Base-by-base conservation (phyloP, 2,329 filamentous ascomycete species). In the Tolypocladium endophyticum region DNA sequence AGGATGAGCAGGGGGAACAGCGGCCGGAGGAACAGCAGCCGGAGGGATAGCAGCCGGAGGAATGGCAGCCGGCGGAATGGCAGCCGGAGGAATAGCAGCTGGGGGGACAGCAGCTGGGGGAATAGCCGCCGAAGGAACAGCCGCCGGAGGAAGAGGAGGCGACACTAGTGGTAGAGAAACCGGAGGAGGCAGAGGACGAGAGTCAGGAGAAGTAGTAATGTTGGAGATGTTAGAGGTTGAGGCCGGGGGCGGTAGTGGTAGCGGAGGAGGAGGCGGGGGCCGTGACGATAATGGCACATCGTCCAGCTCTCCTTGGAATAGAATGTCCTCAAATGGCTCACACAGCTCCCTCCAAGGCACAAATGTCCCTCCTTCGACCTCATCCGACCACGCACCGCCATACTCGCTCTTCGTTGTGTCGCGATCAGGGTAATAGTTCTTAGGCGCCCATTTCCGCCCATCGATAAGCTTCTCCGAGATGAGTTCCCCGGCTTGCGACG, bases 381-480 rank as follows among this genome's bases (percentile, higher is more conserved):
- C 60, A 12, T 67, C 63, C 1, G 67, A 64, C 66, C 66, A 69
- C 0, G 61, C 64, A 3, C 68, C 70, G 6, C 67, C 71, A 14
- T 66, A 60, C 25, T 64, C 62, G 30, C 64, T 62, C 2, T 59
- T 45, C 0, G 62, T 36, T 5, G 50, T 45, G 3, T 61, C n/a
- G 8, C 7, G 38, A 5, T 47, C 53, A 1, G 67, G 65, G 36
- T 65, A 67, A 6, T 20, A 35, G 9, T 30, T 57, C 45, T 64
- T 65, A 14, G 66, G 57, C 28, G 63, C 58, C 72, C 72, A 74
- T 41, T 54, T 65, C 23, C 72, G 67, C 12, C 67, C 69, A 35
- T 74, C 68, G 18, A 74, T 70, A 57, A 66, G 64, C 28, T 64
- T 62, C 14, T 66, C 52, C 1, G 68, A 63, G 56, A 73, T 68